These are phyloP conservation scores for Pezicula rhizophila DNA, from an alignment of 2,329 filamentous ascomycete species.

Conservation along the genomic window DNA sequence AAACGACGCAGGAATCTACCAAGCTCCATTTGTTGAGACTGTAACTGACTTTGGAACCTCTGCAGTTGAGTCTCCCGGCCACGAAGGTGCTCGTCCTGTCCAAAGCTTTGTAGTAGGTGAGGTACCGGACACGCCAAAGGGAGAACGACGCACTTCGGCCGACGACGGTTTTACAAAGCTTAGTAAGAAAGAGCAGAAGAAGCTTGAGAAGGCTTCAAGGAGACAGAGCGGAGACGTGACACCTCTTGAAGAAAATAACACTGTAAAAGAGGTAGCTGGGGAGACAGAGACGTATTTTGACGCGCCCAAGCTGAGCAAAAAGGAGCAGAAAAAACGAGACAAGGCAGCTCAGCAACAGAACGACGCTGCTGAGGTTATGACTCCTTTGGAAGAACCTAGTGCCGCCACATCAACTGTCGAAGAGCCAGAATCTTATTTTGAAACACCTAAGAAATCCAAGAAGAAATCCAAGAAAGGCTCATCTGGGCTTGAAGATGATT, in stretches of 20 bases:
- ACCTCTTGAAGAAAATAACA: conserved; percentile 10
- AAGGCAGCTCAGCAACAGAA: conserved; percentile 33
- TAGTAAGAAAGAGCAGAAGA: conserved; percentile 36
- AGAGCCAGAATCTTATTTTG: conserved; percentile 24
- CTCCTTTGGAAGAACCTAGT: conserved; percentile 12
- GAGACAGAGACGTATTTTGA: conserved; percentile 23
- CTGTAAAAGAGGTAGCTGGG: conserved; percentile 12
- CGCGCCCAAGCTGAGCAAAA: conserved; percentile 37
- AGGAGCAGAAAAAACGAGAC: conserved; percentile 42
- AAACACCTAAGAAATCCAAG: conserved; percentile 23
- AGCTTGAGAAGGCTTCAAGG: conserved; percentile 36
- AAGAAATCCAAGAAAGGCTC: conserved; percentile 20
- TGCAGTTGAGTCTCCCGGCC: conserved; percentile 9
- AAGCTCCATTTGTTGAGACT: conserved; percentile 43
- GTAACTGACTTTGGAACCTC: conserved; percentile 34
- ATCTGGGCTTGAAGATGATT: conserved; percentile 28
- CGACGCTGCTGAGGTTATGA: conserved; percentile 24
- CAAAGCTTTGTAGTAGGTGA: conserved; percentile 44
- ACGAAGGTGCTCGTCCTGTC: conserved; percentile 21
- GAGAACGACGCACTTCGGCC: conserved; percentile 28
- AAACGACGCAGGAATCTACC: conserved; percentile 43
- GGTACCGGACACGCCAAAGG: conserved; percentile 34
- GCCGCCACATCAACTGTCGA: conserved; percentile 17
- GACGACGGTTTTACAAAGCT: conserved; percentile 26
- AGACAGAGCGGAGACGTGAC: conserved; percentile 16